These are phyloP conservation scores for Nothophoma quercina DNA, from an alignment of 2,329 filamentous ascomycete genomes.

Conservation along the genomic window DNA sequence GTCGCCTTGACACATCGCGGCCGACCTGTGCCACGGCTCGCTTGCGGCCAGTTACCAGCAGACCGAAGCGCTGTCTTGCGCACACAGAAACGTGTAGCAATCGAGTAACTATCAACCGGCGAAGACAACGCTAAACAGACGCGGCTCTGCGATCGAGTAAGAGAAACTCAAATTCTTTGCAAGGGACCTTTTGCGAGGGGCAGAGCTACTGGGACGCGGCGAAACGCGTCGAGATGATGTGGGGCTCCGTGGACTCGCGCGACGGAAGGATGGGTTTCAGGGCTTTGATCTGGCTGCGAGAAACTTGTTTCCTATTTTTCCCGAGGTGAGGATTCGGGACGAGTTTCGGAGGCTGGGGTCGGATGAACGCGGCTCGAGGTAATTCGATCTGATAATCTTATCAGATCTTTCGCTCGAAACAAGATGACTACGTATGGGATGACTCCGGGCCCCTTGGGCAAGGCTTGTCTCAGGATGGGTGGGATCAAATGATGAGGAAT, in stretches of 20 bases:
- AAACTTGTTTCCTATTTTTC: no score
- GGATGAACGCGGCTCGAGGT: not conserved
- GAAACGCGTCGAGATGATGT: conserved; percentile 11
- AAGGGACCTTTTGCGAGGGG: not conserved
- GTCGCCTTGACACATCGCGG: not conserved
- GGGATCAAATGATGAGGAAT: not conserved
- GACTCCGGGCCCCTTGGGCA: no score
- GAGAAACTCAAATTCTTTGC: conserved; percentile 9
- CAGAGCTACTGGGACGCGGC: not conserved
- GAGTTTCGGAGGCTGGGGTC: not conserved
- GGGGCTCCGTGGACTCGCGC: not conserved
- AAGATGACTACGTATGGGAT: no score
- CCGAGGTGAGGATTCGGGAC: not conserved
- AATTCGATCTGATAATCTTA: not conserved
- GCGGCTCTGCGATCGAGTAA: conserved; percentile 15
- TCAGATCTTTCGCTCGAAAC: not conserved
- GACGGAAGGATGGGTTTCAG: no score
- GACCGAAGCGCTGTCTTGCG: not conserved
- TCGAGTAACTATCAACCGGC: conserved; percentile 21
- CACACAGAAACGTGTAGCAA: conserved; percentile 13
- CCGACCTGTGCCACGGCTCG: not conserved
- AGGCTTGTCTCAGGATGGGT: not conserved
- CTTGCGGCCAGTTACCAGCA: not conserved
- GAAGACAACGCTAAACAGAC: not conserved
- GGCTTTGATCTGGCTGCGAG: no score